Conservation (phyloP, 192 early-diverging fungal species). For the Podila minutissima region DNA sequence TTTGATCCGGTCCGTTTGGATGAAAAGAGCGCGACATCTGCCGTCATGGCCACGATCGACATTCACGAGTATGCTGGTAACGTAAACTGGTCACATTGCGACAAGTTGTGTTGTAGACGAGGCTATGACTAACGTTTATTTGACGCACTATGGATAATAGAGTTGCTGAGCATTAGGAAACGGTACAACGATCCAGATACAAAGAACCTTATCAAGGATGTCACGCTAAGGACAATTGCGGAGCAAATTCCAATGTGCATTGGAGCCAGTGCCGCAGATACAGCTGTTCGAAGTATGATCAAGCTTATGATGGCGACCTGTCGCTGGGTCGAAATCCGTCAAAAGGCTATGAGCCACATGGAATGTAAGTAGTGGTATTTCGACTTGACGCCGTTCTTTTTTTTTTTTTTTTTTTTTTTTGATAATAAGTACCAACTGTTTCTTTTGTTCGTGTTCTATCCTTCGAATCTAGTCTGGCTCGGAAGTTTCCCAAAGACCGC, state of each 20-base stretch:
- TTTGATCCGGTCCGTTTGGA: constrained; percentile 42
- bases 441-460: not conserved
- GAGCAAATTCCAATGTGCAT: constrained; percentile 18
- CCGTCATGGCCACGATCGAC: constrained; percentile 41
- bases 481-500: constrained; percentile 36
- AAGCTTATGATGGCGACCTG: constrained; percentile 48
- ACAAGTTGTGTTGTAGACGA: not conserved
- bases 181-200: constrained; percentile 25
- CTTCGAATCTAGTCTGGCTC: constrained; percentile 31
- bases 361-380: constrained; percentile 20
- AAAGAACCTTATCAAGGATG: constrained; percentile 29
- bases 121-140: not conserved
- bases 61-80: constrained; percentile 24
- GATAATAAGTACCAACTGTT: not conserved
- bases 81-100: too few relatives aligned
- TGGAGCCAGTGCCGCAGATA: constrained; percentile 24
- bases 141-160: not conserved
- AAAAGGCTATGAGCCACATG: constrained; percentile 40
- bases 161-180: constrained; percentile 13
- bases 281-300: constrained; percentile 29
- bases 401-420: too few relatives aligned
- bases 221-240: constrained; percentile 32
- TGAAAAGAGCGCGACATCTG: constrained; percentile 22
- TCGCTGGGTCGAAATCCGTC: constrained; percentile 44
- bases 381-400: not conserved